Conservation (phyloP, 768 basidiomycete genomes). For the Pisolithus tinctorius region DNA sequence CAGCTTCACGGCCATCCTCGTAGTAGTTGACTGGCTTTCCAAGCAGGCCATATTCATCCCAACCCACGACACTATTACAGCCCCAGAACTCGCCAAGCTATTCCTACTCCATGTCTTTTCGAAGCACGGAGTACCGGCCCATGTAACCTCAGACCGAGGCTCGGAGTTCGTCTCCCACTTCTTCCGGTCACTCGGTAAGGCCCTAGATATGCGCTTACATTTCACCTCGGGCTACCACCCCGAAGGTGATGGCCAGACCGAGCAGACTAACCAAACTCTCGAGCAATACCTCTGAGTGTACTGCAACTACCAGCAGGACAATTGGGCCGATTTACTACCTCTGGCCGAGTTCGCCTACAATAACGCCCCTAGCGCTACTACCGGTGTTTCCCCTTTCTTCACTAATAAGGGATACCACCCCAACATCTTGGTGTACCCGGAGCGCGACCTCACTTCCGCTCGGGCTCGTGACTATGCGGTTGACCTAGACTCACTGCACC, state of each 20-base stretch:
- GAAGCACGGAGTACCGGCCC: slow-evolving; percentile 14
- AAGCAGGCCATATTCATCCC: neutral
- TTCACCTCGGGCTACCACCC: slow-evolving; percentile 15
- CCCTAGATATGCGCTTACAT: slow-evolving; percentile 18
- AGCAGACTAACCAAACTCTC: slow-evolving; percentile 8
- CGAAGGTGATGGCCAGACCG: slow-evolving; percentile 13
- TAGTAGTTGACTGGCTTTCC: neutral
- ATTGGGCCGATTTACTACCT: slow-evolving; percentile 27
- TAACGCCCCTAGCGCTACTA: slow-evolving; percentile 19
- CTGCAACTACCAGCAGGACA: slow-evolving; percentile 26
- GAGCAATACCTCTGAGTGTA: slow-evolving; percentile 33
- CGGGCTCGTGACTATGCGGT: no score
- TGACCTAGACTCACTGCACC: no score
- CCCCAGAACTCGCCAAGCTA: no score
- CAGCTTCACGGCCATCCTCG: neutral
- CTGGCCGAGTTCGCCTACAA: slow-evolving; percentile 30
- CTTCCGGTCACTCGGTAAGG: slow-evolving; percentile 19
- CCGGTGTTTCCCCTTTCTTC: slow-evolving; percentile 27
- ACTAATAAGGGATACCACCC: slow-evolving; percentile 26
- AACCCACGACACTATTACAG: no score
- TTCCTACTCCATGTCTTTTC: slow-evolving; percentile 13
- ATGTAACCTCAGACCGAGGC: slow-evolving; percentile 19
- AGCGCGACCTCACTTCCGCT: slow-evolving; percentile 7
- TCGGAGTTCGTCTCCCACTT: slow-evolving; percentile 31
- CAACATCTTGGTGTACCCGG: slow-evolving; percentile 9